Evolutionary conservation across 805 yeast genomes (phyloP), one percentile per base, ranked within the genome.

Genomic region (Hemisphaericaspora nanyangensis): DNA sequence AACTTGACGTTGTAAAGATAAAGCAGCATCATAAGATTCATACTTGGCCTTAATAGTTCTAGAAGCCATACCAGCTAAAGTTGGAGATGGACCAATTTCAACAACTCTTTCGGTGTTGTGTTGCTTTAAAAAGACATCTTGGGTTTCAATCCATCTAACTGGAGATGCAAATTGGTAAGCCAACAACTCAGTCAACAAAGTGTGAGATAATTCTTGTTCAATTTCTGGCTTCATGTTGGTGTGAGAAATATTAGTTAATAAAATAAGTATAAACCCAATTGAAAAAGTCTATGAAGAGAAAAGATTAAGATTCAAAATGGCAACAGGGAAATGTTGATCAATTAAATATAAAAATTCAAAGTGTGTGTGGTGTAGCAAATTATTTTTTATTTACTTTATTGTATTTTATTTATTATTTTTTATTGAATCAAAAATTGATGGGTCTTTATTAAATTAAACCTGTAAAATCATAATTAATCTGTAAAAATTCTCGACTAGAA

Each of bases 81-180:
- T 93, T 45, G 99, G 98, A 35, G 98, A 89, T 45, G 99, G 99
- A 40, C 99, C 99, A 49, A 93, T 87, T 68, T 93, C 99, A 50
- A 93, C 96, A 46, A 93, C 91, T 60, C 99, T 80, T 71, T 95
- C 99, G 46, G 97, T 85, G 68, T 91, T 89, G 78, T 80, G 84
- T 54, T 89, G 93, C 63, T 86, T 85, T 62, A 93, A 78, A 61
- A 93, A 85, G 43, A 93, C 98, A 72, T 93, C 99, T 70, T 93
- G 99, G 46, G 99, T 93, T 65, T 95, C 99, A 64, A 95, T 93
- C 98, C 99, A 93, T 77, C 98, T 82, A 49, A 93, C 99, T 34
- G 99, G 99, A 46, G 97, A 90, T 35, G 99, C 99, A 59, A 93
- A 93, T 69, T 93, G 99, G 71, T 90, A 93, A 39, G 99, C 98